Conservation (phyloP, 2,329 filamentous ascomycete species). For the Lachnellula suecica region DNA sequence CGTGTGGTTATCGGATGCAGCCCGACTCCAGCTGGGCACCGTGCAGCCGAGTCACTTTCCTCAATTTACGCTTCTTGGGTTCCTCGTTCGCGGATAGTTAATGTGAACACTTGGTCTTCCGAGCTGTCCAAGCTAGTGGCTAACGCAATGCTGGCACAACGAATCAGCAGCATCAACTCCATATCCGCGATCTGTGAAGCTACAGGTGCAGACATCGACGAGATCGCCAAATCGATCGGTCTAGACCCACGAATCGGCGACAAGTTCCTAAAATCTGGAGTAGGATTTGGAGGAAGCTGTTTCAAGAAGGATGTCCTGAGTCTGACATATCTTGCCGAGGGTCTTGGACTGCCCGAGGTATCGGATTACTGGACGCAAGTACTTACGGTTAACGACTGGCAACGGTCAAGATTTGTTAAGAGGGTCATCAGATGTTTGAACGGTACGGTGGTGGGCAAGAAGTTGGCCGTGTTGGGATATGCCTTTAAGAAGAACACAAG, state of each 20-base stretch:
- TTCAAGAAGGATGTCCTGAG: constrained; percentile 80
- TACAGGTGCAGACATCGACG: constrained; percentile 73
- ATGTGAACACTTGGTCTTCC: constrained; percentile 73
- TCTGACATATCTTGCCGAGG: constrained; percentile 71
- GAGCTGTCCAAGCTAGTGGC: constrained; percentile 78
- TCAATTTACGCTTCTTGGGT: constrained; percentile 73
- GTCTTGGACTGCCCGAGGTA: constrained; percentile 67
- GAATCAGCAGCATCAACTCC: constrained; percentile 79
- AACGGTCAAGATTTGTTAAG: constrained; percentile 66
- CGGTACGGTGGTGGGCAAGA: constrained; percentile 68
- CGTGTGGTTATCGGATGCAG: constrained; percentile 74
- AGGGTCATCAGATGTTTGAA: constrained; percentile 66
- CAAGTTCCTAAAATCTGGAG: constrained; percentile 71
- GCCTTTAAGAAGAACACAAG: constrained; percentile 80
- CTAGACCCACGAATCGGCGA: constrained; percentile 70
- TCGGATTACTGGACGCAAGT: constrained; percentile 75
- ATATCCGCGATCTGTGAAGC: constrained; percentile 78
- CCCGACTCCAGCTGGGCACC: constrained; percentile 56
- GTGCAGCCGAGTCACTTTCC: constrained; percentile 63
- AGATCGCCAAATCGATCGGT: constrained; percentile 67
- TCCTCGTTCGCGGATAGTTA: constrained; percentile 63
- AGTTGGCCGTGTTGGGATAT: constrained; percentile 71
- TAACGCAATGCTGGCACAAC: constrained; percentile 78
- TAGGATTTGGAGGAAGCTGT: constrained; percentile 79
- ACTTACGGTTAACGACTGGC: constrained; percentile 74